Percentiles rank a stretch among this genome's conserved stretches.
Evolutionary conservation across 2,329 filamentous ascomycete genomes (phyloP).

Genomic region (Penicillium occitanis): DNA sequence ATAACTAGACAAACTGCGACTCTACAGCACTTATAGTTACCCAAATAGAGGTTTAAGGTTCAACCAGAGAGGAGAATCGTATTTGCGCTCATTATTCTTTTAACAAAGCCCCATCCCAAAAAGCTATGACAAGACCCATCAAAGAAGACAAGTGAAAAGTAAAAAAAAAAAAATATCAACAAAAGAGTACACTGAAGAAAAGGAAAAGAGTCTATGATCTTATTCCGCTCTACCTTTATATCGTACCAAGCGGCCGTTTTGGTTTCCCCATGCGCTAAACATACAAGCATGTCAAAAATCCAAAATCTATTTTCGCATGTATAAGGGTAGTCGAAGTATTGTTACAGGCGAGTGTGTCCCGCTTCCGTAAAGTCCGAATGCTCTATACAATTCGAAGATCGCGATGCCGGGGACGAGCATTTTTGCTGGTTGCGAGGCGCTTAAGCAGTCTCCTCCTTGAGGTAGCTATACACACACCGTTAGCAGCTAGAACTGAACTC

Average conservation of each 20-base stretch:
- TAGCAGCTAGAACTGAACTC: not conserved
- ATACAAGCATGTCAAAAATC: constrained; percentile 19
- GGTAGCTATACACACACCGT: constrained; percentile 31
- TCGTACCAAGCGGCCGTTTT: constrained; percentile 17
- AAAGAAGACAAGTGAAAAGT: constrained; percentile 18
- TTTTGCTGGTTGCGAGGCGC: constrained; percentile 22
- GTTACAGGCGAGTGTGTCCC: constrained; percentile 34
- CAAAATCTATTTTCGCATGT: constrained; percentile 29
- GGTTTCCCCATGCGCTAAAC: constrained; percentile 15
- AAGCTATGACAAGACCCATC: not conserved
- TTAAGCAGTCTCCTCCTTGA: constrained; percentile 42
- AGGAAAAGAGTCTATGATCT: constrained; percentile 23
- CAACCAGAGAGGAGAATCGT: constrained; percentile 22
- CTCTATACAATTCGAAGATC: constrained; percentile 18
- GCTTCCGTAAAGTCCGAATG: constrained; percentile 9
- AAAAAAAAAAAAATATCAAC: constrained; percentile 23
- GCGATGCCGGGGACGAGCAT: constrained; percentile 18
- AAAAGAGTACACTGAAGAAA: constrained; percentile 24
- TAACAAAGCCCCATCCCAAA: constrained; percentile 11
- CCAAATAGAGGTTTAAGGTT: not conserved
- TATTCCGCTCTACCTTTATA: constrained; percentile 14
- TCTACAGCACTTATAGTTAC: not conserved
- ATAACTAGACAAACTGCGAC: not conserved
- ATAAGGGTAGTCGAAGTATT: constrained; percentile 31
- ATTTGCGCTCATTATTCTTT: constrained; percentile 21